Conservation (phyloP, 495 filamentous ascomycete genomes). For the Xylaria palmicola region DNA sequence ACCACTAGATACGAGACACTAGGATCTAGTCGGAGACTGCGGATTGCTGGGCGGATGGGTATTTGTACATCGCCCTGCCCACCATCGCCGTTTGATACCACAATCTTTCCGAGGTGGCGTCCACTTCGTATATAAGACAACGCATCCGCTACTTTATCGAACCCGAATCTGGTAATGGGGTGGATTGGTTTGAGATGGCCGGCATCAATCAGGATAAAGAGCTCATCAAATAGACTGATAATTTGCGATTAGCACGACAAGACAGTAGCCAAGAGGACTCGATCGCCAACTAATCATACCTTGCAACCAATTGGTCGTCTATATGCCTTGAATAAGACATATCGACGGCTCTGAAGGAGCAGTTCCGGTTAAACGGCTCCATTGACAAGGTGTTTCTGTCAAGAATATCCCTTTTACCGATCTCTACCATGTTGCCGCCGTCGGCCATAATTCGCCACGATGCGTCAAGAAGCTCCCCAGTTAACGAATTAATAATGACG, state of each 20-base stretch:
- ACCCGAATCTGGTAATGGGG: not conserved
- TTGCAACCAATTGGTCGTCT: not conserved
- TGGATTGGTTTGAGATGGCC: constrained; percentile 37
- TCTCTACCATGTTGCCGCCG: constrained; percentile 55
- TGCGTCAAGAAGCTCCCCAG: constrained; percentile 46
- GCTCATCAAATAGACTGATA: not conserved
- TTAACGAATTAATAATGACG: constrained; percentile 55
- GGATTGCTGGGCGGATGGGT: not conserved
- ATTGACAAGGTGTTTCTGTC: constrained; percentile 19
- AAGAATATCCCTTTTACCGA: constrained; percentile 40
- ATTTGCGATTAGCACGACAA: too few species aligned
- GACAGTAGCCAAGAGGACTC: too few species aligned
- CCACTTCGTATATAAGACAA: constrained; percentile 15
- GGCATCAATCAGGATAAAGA: constrained; percentile 20
- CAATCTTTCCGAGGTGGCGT: not conserved
- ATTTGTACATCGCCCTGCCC: not conserved
- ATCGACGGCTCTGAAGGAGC: constrained; percentile 31
- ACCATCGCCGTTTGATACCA: too few species aligned
- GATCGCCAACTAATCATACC: too few species aligned
- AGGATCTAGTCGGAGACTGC: not conserved
- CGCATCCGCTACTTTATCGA: not conserved
- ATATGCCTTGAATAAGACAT: not conserved
- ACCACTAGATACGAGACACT: not conserved
- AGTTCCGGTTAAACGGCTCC: constrained; percentile 34
- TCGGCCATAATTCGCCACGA: constrained; percentile 47